These are phyloP conservation scores for Aspergillus flavus DNA, from an alignment of 2,329 filamentous ascomycete species.

Conservation along the genomic window DNA sequence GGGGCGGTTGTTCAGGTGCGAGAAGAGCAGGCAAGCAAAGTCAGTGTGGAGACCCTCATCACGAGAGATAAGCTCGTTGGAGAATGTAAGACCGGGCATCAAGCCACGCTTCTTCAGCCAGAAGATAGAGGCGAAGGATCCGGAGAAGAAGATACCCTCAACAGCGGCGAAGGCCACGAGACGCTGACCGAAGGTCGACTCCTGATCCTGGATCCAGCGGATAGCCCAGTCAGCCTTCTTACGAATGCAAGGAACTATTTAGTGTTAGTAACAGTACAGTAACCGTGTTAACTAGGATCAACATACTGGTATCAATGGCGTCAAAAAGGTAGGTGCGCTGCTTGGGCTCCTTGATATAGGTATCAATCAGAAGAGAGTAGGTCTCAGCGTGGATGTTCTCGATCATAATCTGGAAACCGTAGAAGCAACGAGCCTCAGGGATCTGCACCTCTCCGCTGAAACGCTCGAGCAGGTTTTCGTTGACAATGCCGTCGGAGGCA, in stretches of 20 bases:
- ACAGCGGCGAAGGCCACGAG: conserved; percentile 96
- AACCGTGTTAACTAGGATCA: not conserved
- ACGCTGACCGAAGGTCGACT: conserved; percentile 93
- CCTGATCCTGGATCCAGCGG: conserved; percentile 88
- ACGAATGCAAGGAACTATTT: conserved; percentile 84
- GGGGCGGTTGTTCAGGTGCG: conserved; percentile 92
- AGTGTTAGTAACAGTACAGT: not conserved
- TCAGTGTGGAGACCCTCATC: conserved; percentile 99
- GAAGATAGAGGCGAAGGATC: conserved; percentile 98
- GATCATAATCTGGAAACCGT: conserved; percentile 99
- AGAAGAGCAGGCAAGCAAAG: conserved; percentile 96
- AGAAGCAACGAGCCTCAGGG: conserved; percentile 98
- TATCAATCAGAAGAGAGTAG: conserved; percentile 98
- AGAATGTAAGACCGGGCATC: conserved; percentile 98
- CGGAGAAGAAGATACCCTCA: conserved; percentile 99
- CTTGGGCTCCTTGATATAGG: conserved; percentile 96
- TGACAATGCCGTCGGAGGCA: conserved; percentile 97
- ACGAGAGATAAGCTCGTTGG: conserved; percentile 99
- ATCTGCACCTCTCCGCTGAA: conserved; percentile 97
- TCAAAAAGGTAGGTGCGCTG: conserved; percentile 96
- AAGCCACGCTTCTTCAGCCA: conserved; percentile 99
- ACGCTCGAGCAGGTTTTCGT: conserved; percentile 97
- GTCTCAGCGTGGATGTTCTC: conserved; percentile 99
- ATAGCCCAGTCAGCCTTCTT: conserved; percentile 99
- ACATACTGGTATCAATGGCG: conserved; percentile 92